These are phyloP conservation scores for Rhodofomes roseus DNA, from an alignment of 1,284 basidiomycete genomes.

Conservation along the genomic window DNA sequence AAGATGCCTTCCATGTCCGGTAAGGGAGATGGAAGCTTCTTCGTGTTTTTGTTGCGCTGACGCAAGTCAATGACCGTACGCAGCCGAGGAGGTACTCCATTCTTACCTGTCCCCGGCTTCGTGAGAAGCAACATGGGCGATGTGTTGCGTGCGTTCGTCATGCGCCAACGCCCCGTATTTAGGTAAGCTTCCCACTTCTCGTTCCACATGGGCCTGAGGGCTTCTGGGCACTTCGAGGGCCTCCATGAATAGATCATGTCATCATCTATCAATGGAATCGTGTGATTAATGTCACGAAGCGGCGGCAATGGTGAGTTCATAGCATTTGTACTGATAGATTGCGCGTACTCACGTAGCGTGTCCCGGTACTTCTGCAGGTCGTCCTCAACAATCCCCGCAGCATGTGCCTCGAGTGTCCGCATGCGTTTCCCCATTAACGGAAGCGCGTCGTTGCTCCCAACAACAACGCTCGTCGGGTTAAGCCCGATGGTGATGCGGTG, in stretches of 20 bases:
- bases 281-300: slow-evolving; percentile 34
- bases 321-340: slow-evolving; percentile 25
- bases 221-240: slow-evolving; percentile 29
- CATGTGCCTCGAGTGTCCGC: slow-evolving; percentile 6
- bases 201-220: slow-evolving; percentile 21
- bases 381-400: slow-evolving; percentile 15
- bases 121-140: slow-evolving; percentile 33
- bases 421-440: slow-evolving; percentile 18
- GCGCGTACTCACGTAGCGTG: slow-evolving; percentile 16
- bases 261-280: slow-evolving; percentile 35
- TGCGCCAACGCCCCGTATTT: slow-evolving; percentile 25
- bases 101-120: slow-evolving; percentile 20
- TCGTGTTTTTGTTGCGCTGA: slow-evolving; percentile 31
- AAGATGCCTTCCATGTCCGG: slow-evolving; percentile 9
- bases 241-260: slow-evolving; percentile 27
- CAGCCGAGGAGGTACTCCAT: slow-evolving; percentile 12
- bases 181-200: slow-evolving; percentile 28
- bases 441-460: slow-evolving; percentile 15
- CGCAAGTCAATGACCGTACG: slow-evolving; percentile 30
- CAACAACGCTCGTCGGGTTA: slow-evolving; percentile 15
- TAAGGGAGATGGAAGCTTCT: slow-evolving; percentile 30
- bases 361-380: slow-evolving; percentile 13
- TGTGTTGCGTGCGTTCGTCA: slow-evolving; percentile 24
- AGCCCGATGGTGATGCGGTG: slow-evolving; percentile 20
- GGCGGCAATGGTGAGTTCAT: slow-evolving; percentile 27